Base-by-base conservation (phyloP, 495 filamentous ascomycete genomes). In the Penicillium parvum region DNA sequence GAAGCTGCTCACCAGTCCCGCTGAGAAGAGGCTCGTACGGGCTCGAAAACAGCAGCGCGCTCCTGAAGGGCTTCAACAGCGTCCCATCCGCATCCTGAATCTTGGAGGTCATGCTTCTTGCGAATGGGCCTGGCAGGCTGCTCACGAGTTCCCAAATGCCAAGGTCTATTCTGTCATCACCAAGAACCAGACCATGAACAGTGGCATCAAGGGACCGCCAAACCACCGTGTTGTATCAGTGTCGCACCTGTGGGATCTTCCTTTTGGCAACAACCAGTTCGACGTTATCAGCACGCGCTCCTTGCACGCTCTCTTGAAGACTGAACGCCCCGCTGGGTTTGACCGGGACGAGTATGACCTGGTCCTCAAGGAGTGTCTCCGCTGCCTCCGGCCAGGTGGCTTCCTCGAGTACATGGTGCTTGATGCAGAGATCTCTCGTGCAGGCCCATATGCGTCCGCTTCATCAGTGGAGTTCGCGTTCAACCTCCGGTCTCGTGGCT, bases 91-190 rank as follows among this genome's bases (percentile, higher is more conserved):
- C 21, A 85, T 97, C 34, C 76, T 98, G 25, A 92, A 98, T 56
- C 80, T 97, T 21, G 89, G 86, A 15, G 92, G 92, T 29, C 83
- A 89, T 57, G 76, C 81, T 3, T 76, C 84, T 8, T 88, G 87
- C 58, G 90, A 94, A 65, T 98, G 92, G 92, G 94, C 85, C 19
- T 98, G 92, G 92, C 81, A 91, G 60, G 82, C 86, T 21, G 89
- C 92, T 0, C 71, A 83, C 21, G 85, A 88, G 56, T 89, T 90
- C 60, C 86, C 84, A 9, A 82, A 90, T 55, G 79, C 84, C 33
- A 87, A 85, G 60, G 81, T 95, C 33, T 92, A 89, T 64, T 96
- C 90, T 4, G 88, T 86, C 32, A 83, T 83, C 18, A 84, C 81
- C 48, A 83, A 85, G 55, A 77, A 69, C 29, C 83, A 85, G 46